Percentiles rank a stretch among this genome's conserved stretches.
Conservation (phyloP, 805 yeast species). For the Vanderwaltozyma polyspora region DNA sequence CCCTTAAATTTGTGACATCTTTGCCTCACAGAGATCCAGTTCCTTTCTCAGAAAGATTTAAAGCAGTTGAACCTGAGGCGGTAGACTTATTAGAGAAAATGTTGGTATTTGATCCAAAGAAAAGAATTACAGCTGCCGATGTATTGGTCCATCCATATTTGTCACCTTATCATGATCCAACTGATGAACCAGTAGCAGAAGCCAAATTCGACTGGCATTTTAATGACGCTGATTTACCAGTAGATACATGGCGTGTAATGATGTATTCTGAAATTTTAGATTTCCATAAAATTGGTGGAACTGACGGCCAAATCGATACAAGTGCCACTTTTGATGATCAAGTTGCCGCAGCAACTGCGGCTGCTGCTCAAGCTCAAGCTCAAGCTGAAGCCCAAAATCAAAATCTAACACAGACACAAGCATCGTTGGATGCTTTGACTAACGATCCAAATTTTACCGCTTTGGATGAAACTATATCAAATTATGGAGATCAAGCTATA, state of each 20-base stretch:
- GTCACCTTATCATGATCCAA: slow-evolving; percentile 92
- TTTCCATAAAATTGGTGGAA: slow-evolving; percentile 78
- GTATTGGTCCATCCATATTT: slow-evolving; percentile 85
- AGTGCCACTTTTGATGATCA: slow-evolving; percentile 28
- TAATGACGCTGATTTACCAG: slow-evolving; percentile 94
- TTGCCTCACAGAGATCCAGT: slow-evolving; percentile 90
- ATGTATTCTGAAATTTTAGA: slow-evolving; percentile 96
- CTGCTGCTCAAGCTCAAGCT: slow-evolving; percentile 27
- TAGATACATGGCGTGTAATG: slow-evolving; percentile 98
- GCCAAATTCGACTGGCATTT: slow-evolving; percentile 96
- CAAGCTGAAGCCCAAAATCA: slow-evolving; percentile 17
- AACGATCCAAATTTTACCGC: slow-evolving; percentile 5
- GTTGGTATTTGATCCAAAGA: slow-evolving; percentile 91
- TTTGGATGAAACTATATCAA: slow-evolving; percentile 17
- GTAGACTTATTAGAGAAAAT: slow-evolving; percentile 78
- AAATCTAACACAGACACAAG: background rate
- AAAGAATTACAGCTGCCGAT: slow-evolving; percentile 85
- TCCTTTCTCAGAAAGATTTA: slow-evolving; percentile 73
- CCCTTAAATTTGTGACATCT: slow-evolving; percentile 85
- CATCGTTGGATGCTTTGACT: background rate
- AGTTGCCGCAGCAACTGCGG: slow-evolving; percentile 29
- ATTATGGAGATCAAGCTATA: slow-evolving; percentile 25
- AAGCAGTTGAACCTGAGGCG: slow-evolving; percentile 71
- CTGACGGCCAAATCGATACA: slow-evolving; percentile 26
- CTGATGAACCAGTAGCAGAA: slow-evolving; percentile 92